phyloP scores from a whole-genome alignment of 768 basidiomycete species.

The Dacryopinax primogenitus region DNA sequence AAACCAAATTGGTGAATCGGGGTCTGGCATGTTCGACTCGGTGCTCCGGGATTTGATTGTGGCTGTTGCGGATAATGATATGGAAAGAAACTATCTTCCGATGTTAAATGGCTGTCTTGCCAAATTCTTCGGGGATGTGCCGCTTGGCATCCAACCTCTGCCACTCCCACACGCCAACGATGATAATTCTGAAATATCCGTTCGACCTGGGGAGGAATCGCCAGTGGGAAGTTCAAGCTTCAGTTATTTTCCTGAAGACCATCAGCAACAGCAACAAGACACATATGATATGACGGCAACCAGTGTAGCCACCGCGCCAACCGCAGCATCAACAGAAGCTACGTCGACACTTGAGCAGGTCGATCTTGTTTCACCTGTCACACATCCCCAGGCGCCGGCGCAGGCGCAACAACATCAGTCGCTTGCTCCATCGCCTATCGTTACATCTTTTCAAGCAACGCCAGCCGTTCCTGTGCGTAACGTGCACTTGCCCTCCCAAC shows the following conservation, averaged over 20 bases:
- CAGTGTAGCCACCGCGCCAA: no score
- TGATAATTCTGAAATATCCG: no score
- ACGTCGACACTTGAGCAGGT: neutral
- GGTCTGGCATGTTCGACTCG: neutral
- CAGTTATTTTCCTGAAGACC: no score
- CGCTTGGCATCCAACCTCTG: no score
- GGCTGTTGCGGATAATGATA: neutral
- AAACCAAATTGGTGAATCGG: neutral
- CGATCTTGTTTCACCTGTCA: neutral
- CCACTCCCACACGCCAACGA: no score
- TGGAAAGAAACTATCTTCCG: neutral
- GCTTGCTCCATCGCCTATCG: neutral
- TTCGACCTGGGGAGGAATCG: no score
- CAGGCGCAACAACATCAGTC: neutral
- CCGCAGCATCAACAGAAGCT: neutral
- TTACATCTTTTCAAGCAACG: neutral
- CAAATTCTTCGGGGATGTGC: neutral
- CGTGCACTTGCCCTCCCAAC: neutral
- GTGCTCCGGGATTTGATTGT: neutral
- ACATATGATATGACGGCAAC: no score
- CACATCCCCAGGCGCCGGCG: neutral
- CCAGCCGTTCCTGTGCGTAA: neutral
- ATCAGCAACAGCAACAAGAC: no score
- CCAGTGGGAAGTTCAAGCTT: no score
- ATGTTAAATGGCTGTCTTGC: neutral